Evolutionary conservation across 805 yeast species (phyloP), one percentile per base, ranked within the genome.

Genomic region (Candida nanaspora): DNA sequence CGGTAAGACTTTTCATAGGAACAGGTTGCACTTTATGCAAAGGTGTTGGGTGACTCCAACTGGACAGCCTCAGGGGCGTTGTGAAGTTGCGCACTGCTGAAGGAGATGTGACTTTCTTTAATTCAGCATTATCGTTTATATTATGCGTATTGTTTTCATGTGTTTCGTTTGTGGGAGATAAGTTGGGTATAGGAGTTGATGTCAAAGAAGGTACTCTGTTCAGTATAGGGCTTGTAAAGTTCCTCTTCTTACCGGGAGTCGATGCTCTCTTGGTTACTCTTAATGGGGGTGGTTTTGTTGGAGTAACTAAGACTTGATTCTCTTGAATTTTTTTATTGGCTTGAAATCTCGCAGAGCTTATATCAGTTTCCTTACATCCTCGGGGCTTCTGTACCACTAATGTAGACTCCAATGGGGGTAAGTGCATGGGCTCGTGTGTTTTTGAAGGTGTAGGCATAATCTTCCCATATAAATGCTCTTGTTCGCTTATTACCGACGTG

Each of bases 361-460:
- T 11, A 23, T 11, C 27, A 23, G 27, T 8, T 23, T 23, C 11
- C 7, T 23, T 31, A 32, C 23, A 18, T 15, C 23, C n/a, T 16
- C 8, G 7, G 11, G 27, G 11, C 38, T 39, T 37, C 45, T 58
- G 61, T n/a, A 57, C 35, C 1, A 45, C 19, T 3, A 57, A 41
- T 25, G 46, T 49, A 2, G 40, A 31, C 2, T 41, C 38, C 14
- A 56, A 33, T 15, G 48, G 42, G 1, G 60, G 56, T 25, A 55
- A 32, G 1, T 32, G 8, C 6, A 33, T 22, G 0, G 50, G 49
- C 28, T 50, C 48, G 14, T 45, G 50, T 5, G 35, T 37, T 37
- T 57, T 57, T 19, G 47, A 41, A 11, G 62, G 62, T 14, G 62
- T 45, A 3, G 59, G 58, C n/a, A 33, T 21, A 6, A 49, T 44